A percentile compares a stretch with the other conserved stretches of the same genome.
Evolutionary conservation across 306 rosid genomes (phyloP).

Genomic region (Quercus cerris): DNA sequence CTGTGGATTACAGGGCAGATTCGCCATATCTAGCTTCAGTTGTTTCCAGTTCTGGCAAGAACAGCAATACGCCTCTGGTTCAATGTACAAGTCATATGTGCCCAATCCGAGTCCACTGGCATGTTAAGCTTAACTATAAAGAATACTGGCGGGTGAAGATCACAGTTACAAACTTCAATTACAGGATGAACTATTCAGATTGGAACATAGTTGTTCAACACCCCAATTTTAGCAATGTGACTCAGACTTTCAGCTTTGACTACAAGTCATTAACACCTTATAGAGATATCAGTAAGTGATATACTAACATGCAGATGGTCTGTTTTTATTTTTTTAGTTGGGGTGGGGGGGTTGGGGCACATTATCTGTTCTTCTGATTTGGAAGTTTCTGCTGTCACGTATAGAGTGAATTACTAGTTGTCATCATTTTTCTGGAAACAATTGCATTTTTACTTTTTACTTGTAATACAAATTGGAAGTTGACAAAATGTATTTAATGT

Average conservation of each 20-base stretch:
- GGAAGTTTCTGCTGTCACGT: neutral
- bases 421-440: conserved; percentile 1
- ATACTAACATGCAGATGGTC: conserved; percentile 1
- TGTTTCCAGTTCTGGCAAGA: conserved; percentile 38
- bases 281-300: conserved; percentile 66
- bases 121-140: conserved; percentile 71
- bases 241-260: conserved; percentile 83
- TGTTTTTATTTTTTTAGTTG: neutral
- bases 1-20: conserved; percentile 40
- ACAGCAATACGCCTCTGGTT: conserved; percentile 49
- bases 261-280: conserved; percentile 66
- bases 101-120: conserved; percentile 93
- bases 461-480: neutral
- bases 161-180: conserved; percentile 80
- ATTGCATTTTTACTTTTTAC: neutral
- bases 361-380: neutral
- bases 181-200: conserved; percentile 66
- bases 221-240: conserved; percentile 88
- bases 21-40: conserved; percentile 61
- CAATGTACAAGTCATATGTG: conserved; percentile 87
- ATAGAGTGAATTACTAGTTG: neutral
- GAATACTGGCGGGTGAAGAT: conserved; percentile 90
- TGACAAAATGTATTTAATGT: conserved; percentile 12
- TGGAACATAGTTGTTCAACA: conserved; percentile 90
- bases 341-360: neutral